phyloP scores from a whole-genome alignment of 2,329 filamentous ascomycete genomes.

The Madurella fahalii region DNA sequence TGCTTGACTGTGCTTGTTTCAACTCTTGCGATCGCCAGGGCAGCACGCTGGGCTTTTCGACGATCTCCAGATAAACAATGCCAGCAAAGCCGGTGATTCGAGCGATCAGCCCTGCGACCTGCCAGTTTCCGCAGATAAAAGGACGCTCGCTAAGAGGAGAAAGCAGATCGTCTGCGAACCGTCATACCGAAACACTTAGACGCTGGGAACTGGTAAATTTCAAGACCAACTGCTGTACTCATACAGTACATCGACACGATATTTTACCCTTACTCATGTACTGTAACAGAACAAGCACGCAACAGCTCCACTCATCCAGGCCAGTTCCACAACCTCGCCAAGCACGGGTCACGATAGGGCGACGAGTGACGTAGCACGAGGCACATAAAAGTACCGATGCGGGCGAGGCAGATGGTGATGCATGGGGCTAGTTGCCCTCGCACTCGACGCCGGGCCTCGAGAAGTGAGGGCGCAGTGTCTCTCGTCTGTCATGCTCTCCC shows the following conservation, averaged over 20 bases:
- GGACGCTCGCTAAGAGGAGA: not conserved
- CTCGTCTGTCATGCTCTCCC: not conserved
- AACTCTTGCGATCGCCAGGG: constrained; percentile 14
- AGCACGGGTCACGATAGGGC: constrained; percentile 1
- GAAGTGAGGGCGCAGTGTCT: too few species aligned
- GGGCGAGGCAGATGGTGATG: not conserved
- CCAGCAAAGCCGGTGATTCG: not conserved
- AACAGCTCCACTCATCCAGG: not conserved
- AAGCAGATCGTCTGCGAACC: constrained; percentile 3
- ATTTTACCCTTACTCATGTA: too few species aligned
- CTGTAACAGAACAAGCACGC: not conserved
- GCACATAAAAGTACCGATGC: not conserved
- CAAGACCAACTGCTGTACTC: not conserved
- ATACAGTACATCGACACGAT: not conserved
- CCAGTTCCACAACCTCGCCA: constrained; percentile 11
- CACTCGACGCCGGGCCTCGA: not conserved
- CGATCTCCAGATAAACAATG: constrained; percentile 7
- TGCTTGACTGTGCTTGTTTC: constrained; percentile 17
- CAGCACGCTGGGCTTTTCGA: constrained; percentile 5
- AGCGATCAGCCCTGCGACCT: not conserved
- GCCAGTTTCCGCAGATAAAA: not conserved
- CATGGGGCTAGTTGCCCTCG: not conserved
- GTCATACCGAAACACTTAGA: not conserved
- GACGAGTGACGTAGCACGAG: not conserved
- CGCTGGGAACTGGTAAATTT: not conserved